These are phyloP conservation scores for Ilyonectria destructans DNA, from an alignment of 2,329 filamentous ascomycete species.

Conservation along the genomic window DNA sequence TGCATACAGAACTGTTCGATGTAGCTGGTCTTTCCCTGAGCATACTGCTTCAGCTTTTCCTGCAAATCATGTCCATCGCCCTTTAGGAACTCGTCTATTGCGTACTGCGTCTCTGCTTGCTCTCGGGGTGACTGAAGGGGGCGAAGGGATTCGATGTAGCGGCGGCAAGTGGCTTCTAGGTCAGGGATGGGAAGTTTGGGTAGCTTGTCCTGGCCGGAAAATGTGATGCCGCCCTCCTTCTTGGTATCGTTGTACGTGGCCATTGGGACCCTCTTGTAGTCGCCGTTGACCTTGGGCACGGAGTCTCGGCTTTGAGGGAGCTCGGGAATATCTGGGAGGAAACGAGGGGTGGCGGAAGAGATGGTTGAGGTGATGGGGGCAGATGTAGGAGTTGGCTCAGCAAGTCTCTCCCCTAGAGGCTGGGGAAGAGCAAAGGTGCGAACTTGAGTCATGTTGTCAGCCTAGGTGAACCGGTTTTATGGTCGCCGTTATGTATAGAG, in stretches of 20 bases:
- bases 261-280: conserved; percentile 66
- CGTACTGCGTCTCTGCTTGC: conserved; percentile 85
- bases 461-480: conserved; percentile 23
- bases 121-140: conserved; percentile 88
- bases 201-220: conserved; percentile 88
- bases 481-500: conserved; percentile 73
- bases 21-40: conserved; percentile 91
- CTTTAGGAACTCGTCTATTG: conserved; percentile 87
- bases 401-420: conserved; percentile 81
- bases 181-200: conserved; percentile 96
- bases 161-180: conserved; percentile 82
- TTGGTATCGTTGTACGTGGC: conserved; percentile 68
- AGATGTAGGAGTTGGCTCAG: conserved; percentile 53
- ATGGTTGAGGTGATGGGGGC: conserved; percentile 45
- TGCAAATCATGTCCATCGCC: conserved; percentile 88
- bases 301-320: conserved; percentile 44
- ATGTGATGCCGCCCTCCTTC: conserved; percentile 84
- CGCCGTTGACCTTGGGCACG: conserved; percentile 47
- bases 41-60: conserved; percentile 91
- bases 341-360: conserved; percentile 58
- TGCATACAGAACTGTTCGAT: conserved; percentile 95
- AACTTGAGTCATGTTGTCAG: conserved; percentile 58
- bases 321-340: conserved; percentile 56
- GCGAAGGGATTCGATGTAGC: conserved; percentile 84
- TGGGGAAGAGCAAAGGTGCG: conserved; percentile 73